Conservation (phyloP, 2,329 filamentous ascomycete genomes). For the Cercospora zeae-maydis region DNA sequence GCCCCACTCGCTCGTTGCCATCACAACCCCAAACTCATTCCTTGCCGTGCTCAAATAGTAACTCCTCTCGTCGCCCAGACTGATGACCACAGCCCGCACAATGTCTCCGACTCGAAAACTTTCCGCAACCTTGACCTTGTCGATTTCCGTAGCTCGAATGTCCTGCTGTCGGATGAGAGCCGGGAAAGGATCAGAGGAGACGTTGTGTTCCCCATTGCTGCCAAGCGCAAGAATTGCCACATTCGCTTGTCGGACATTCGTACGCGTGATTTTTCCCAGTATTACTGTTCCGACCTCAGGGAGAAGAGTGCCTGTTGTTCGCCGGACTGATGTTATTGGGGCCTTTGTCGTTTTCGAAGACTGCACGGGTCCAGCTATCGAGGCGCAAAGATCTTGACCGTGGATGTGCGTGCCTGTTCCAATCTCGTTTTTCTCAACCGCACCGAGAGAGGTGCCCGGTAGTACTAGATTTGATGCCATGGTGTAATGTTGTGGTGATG, state of each 20-base stretch:
- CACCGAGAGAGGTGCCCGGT: constrained; percentile 77
- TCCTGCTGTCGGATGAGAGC: constrained; percentile 60
- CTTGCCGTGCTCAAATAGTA: constrained; percentile 92
- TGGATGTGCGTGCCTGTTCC: constrained; percentile 83
- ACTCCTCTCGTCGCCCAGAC: constrained; percentile 85
- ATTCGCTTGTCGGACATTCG: constrained; percentile 79
- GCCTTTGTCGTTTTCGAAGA: constrained; percentile 55
- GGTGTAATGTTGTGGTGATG: background rate
- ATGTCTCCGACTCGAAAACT: constrained; percentile 91
- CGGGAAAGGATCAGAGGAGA: constrained; percentile 32
- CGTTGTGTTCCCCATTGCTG: constrained; percentile 38
- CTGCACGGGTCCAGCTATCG: constrained; percentile 57
- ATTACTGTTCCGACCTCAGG: constrained; percentile 78
- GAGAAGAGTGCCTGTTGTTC: constrained; percentile 67
- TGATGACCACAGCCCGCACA: constrained; percentile 76
- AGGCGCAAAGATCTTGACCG: constrained; percentile 68
- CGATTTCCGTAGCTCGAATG: constrained; percentile 91
- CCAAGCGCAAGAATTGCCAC: constrained; percentile 83
- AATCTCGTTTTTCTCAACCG: constrained; percentile 62
- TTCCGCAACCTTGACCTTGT: constrained; percentile 85
- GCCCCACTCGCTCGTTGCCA: constrained; percentile 82
- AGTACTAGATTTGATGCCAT: constrained; percentile 53
- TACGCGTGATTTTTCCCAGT: constrained; percentile 78
- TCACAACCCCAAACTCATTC: constrained; percentile 89
- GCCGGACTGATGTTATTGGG: constrained; percentile 40